Base-by-base conservation (phyloP, 2,329 filamentous ascomycete species). In the Davidsoniella virescens region DNA sequence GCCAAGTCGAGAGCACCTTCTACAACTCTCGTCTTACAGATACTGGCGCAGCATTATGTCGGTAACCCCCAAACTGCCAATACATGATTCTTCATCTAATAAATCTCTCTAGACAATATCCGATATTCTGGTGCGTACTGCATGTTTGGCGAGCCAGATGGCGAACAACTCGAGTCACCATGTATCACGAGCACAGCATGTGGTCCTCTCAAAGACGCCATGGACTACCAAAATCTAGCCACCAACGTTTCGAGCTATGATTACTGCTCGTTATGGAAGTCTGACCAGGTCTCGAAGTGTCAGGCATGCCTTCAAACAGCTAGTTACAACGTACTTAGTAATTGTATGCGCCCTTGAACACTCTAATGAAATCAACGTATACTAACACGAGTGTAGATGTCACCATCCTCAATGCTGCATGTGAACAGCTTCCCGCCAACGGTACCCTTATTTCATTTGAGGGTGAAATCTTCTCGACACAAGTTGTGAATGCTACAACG, bases 101-200 rank as follows among this genome's bases (percentile, higher is more conserved):
- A 42, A 8, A 17, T 3, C 6, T 41, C 45, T 20, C 23, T 12
- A 79, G 75, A 78, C 55, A 80, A 80, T 55, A 55, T 79, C 48
- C 68, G 77, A 58, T 79, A 70, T 57, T 67, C 73, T 5, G 55
- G 71, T 1, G 71, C 71, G 1, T 70, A 70, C 56, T 82, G 78
- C 57, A 56, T 80, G 1, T 80, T 69, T 53, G 71, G 71, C 2
- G 59, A 62, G 5, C 69, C 70, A 0, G 61, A 65, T 26, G 56
- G 64, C 1, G 55, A 67, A 9, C 58, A 65, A 9, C 60, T 60
- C 2, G 61, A 65, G 50, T 70, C 62, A 9, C 73, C 71, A 7
- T 75, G 77, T 55, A 62, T 69, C 10, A 80, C 73, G 10, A 78
- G 73, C 37, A 69, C 65, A 39, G 72, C 75, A 2, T 81, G 77